Conservation (phyloP, 495 filamentous ascomycete species). For the Extremus antarcticus region DNA sequence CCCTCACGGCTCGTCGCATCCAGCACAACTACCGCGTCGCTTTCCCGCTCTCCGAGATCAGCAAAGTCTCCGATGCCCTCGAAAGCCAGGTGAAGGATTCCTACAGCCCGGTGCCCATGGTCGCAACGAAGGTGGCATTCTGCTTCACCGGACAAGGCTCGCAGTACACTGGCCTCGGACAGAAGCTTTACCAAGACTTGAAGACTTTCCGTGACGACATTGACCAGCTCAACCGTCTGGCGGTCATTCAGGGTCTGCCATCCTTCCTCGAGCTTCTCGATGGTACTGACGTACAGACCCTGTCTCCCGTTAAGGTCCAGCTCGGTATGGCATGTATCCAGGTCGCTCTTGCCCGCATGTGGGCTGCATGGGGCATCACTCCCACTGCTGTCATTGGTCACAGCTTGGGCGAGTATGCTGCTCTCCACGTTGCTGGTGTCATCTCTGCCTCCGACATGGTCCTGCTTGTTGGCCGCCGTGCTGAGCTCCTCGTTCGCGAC, state of each 20-base stretch:
- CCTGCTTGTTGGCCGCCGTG: constrained; percentile 68
- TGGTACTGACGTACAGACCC: constrained; percentile 45
- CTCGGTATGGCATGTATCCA: constrained; percentile 68
- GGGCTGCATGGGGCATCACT: constrained; percentile 65
- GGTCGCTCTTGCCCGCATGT: constrained; percentile 74
- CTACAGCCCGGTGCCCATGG: constrained; percentile 36
- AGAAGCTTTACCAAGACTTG: constrained; percentile 55
- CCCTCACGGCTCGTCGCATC: constrained; percentile 35
- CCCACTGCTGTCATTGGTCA: constrained; percentile 76
- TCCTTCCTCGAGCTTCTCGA: constrained; percentile 58
- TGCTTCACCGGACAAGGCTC: constrained; percentile 44
- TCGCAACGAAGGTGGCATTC: constrained; percentile 39
- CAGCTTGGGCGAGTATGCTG: constrained; percentile 81
- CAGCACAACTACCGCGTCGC: constrained; percentile 38
- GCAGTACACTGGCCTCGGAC: constrained; percentile 54
- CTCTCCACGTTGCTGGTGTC: constrained; percentile 69
- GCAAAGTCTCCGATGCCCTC: constrained; percentile 30
- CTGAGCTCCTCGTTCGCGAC: constrained; percentile 59
- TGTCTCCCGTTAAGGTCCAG: constrained; percentile 68
- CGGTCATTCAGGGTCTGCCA: constrained; percentile 57
- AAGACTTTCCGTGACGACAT: constrained; percentile 60
- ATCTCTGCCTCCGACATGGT: constrained; percentile 69
- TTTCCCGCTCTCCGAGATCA: constrained; percentile 29
- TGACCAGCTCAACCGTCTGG: constrained; percentile 57
- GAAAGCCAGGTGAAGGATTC: constrained; percentile 32